A percentile compares a stretch with the other conserved stretches of the same genome.
Conservation (phyloP, 805 yeast genomes). For the Suhomyces canberraensis region DNA sequence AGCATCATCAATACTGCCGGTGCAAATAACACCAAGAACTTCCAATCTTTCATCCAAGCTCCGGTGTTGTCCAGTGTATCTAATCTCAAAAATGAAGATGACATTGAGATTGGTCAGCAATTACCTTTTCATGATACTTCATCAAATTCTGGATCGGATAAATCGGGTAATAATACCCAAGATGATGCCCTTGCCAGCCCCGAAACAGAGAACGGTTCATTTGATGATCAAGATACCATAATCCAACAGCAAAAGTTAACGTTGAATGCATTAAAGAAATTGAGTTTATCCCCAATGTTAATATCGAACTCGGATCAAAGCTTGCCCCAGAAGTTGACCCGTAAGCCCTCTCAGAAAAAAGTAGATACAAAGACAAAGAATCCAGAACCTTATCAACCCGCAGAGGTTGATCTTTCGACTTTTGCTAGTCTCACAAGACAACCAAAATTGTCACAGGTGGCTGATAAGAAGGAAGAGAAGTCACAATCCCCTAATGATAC, state of each 20-base stretch:
- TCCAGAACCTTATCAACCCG: conserved; percentile 41
- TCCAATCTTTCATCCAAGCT: conserved; percentile 45
- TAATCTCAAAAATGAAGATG: conserved; percentile 28
- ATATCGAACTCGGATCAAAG: conserved; percentile 27
- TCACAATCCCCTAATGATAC: not conserved
- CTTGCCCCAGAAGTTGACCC: conserved; percentile 1
- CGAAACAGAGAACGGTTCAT: conserved; percentile 17
- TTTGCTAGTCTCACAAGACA: conserved; percentile 45
- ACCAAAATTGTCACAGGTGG: conserved; percentile 21
- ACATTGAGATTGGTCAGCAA: conserved; percentile 40
- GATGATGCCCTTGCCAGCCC: conserved; percentile 5
- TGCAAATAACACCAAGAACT: conserved; percentile 23
- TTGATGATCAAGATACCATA: conserved; percentile 34
- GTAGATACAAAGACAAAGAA: not conserved
- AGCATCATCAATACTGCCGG: conserved; percentile 7
- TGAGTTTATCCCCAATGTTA: conserved; percentile 41
- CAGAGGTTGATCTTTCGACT: conserved; percentile 43
- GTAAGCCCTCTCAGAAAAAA: conserved; percentile 3
- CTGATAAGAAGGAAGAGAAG: not conserved
- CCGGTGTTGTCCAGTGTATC: conserved; percentile 41
- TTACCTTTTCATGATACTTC: conserved; percentile 32
- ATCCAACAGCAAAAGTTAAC: conserved; percentile 42
- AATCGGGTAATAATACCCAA: conserved; percentile 1
- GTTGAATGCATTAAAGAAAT: conserved; percentile 40
- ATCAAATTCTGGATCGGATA: conserved; percentile 2